Conservation (phyloP, 148 eudicot species). For the Amaranthus palmeri region DNA sequence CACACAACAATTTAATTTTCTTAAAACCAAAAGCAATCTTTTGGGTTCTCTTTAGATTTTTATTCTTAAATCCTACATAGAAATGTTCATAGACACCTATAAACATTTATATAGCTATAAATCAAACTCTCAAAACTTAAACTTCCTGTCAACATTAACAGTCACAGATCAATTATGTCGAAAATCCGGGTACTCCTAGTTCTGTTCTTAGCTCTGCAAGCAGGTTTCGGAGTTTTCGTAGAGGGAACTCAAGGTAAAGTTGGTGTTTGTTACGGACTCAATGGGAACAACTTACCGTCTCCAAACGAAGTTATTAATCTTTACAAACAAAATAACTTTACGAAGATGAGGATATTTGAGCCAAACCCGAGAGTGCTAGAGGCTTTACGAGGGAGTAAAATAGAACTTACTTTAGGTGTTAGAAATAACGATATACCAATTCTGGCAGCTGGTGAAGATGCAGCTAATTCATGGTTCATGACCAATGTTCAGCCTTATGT, state of each 20-base stretch:
- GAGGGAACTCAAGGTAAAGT: not conserved
- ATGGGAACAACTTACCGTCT: conserved; percentile 45
- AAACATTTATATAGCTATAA: not conserved
- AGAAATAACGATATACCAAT: conserved; percentile 30
- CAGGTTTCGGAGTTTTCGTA: conserved; percentile 13
- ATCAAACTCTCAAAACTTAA: not conserved
- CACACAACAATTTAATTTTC: not conserved
- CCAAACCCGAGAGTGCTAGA: conserved; percentile 44
- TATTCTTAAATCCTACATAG: not conserved
- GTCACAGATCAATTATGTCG: conserved; percentile 18
- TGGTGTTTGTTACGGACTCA: conserved; percentile 50
- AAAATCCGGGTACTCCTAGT: conserved; percentile 12
- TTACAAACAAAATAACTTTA: conserved; percentile 22
- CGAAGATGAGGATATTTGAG: conserved; percentile 41
- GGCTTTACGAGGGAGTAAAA: conserved; percentile 45
- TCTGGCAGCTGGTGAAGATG: conserved; percentile 28
- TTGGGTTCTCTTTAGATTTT: conserved; percentile 4
- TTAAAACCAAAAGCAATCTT: conserved; percentile 2
- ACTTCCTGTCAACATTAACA: not conserved
- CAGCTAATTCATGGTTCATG: conserved; percentile 36
- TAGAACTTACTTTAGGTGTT: conserved; percentile 39
- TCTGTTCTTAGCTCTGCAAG: conserved; percentile 11
- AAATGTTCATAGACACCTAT: not conserved
- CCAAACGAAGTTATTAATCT: conserved; percentile 35
- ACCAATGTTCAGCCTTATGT: conserved; percentile 35